Percentiles rank a stretch among this genome's conserved stretches.
These are phyloP conservation scores for Ilex paraguariensis DNA, from an alignment of 305 asterid genomes.

Conservation along the genomic window DNA sequence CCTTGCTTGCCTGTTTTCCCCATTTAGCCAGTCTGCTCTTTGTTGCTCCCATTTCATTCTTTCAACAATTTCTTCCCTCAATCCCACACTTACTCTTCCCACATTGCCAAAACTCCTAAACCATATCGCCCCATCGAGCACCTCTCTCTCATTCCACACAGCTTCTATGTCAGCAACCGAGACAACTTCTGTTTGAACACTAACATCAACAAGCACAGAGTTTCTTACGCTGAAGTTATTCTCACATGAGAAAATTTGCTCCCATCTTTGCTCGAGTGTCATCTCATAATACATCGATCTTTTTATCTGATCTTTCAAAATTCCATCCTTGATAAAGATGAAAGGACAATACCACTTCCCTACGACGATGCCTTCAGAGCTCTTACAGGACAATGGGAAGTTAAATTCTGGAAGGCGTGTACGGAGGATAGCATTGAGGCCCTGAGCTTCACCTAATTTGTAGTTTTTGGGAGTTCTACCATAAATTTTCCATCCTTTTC, in stretches of 20 bases:
- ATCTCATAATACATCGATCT: neutral
- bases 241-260: neutral
- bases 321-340: neutral
- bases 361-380: neutral
- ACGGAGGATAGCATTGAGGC: neutral
- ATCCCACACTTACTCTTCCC: neutral
- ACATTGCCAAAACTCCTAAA: neutral
- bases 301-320: neutral
- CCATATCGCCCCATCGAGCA: neutral
- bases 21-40: too few relatives aligned
- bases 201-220: neutral
- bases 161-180: neutral
- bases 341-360: slow-evolving; percentile 3
- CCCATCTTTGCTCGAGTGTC: neutral
- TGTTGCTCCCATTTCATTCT: neutral
- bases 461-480: neutral
- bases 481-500: slow-evolving; percentile 1
- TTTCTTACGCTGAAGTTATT: neutral
- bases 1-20: too few relatives aligned
- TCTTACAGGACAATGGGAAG: neutral
- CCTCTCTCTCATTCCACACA: neutral
- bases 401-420: neutral
- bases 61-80: neutral
- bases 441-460: neutral
- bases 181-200: neutral